Conservation (phyloP, 140 eudicot genomes). For the Flaveria floridana region DNA sequence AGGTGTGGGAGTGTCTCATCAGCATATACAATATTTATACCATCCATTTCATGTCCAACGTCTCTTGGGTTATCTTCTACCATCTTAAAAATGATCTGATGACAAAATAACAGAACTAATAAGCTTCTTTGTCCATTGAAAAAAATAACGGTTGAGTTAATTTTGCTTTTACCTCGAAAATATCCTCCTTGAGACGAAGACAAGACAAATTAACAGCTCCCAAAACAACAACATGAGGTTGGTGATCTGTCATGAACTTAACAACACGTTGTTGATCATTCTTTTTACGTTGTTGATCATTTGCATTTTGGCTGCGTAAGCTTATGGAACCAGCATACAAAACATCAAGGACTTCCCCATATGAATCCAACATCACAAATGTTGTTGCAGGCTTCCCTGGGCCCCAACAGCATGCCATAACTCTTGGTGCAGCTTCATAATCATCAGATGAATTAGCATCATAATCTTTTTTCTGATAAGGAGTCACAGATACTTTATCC, state of each 20-base stretch:
- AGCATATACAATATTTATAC: conserved; percentile 50
- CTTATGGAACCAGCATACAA: conserved; percentile 75
- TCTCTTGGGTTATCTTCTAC: conserved; percentile 84
- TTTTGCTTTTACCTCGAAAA: conserved; percentile 60
- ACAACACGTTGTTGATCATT: conserved; percentile 75
- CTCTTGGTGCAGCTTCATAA: conserved; percentile 85
- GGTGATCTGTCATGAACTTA: conserved; percentile 88
- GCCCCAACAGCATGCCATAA: conserved; percentile 99
- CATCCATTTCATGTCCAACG: conserved; percentile 81
- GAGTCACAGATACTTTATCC: conserved; percentile 82
- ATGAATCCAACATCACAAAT: conserved; percentile 94
- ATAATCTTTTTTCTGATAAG: conserved; percentile 67
- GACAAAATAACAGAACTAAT: conserved; percentile 21
- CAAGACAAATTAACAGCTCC: conserved; percentile 58
- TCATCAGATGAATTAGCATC: conserved; percentile 55
- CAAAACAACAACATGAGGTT: conserved; percentile 78
- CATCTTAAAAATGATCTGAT: conserved; percentile 72
- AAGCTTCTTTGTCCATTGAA: neutral
- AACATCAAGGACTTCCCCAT: conserved; percentile 84
- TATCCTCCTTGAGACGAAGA: conserved; percentile 59
- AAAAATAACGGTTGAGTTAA: neutral
- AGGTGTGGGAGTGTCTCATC: conserved; percentile 91
- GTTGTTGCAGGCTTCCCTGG: conserved; percentile 95
- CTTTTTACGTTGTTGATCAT: conserved; percentile 80
- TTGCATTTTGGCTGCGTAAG: conserved; percentile 59